These are phyloP conservation scores for Trichoderma lentiforme DNA, from an alignment of 2,329 filamentous ascomycete genomes.

Conservation along the genomic window DNA sequence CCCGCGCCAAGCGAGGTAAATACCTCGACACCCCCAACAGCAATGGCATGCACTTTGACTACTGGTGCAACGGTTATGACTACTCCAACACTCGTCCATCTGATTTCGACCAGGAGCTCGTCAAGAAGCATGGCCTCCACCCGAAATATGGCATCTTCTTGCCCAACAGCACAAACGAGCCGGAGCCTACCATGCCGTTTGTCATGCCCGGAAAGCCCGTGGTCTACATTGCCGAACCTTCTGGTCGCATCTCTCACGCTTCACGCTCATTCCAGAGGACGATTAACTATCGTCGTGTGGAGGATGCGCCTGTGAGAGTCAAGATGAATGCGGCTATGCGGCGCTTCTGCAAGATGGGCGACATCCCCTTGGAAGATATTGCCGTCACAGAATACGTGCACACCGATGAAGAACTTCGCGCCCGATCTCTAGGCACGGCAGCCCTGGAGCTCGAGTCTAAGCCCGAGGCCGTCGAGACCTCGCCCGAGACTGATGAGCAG, in stretches of 20 bases:
- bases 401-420: constrained; percentile 33
- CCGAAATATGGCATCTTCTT: constrained; percentile 53
- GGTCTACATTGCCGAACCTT: constrained; percentile 46
- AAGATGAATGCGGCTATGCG: constrained; percentile 36
- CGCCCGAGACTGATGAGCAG: constrained; percentile 29
- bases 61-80: constrained; percentile 52
- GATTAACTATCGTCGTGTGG: constrained; percentile 33
- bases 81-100: constrained; percentile 45
- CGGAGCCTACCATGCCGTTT: constrained; percentile 38
- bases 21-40: constrained; percentile 54
- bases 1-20: constrained; percentile 50
- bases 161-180: constrained; percentile 44
- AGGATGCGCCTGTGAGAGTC: constrained; percentile 33
- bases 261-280: constrained; percentile 43
- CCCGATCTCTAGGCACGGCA: constrained; percentile 37
- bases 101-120: constrained; percentile 49
- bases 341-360: constrained; percentile 37
- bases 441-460: constrained; percentile 32
- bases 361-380: constrained; percentile 34
- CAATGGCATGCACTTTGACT: constrained; percentile 53
- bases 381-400: constrained; percentile 33
- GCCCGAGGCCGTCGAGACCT: constrained; percentile 28
- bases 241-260: constrained; percentile 46
- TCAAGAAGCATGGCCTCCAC: constrained; percentile 50
- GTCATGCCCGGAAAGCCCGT: constrained; percentile 47